Percentiles rank a stretch among this genome's conserved stretches.
These are phyloP conservation scores for Ballota nigra DNA, from an alignment of 257 asterid genomes.

Conservation along the genomic window DNA sequence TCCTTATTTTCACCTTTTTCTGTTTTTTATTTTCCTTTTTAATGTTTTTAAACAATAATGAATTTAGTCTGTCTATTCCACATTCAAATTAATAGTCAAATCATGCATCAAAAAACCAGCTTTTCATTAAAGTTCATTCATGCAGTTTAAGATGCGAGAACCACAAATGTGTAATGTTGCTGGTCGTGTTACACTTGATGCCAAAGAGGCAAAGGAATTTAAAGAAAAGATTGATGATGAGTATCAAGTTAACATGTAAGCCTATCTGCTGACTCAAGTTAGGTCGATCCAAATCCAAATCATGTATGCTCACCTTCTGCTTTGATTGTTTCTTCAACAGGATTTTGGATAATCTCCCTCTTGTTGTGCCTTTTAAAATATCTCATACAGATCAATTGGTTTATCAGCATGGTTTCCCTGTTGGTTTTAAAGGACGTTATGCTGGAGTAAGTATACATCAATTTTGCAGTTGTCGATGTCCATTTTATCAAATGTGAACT, in stretches of 20 bases:
- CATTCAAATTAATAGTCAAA: background rate
- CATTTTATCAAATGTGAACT: slow-evolving; percentile 6
- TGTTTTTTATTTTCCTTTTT: background rate
- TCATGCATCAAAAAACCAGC: slow-evolving; percentile 7
- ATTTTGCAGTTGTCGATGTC: slow-evolving; percentile 7
- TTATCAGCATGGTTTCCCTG: slow-evolving; percentile 77
- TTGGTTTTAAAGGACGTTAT: slow-evolving; percentile 80
- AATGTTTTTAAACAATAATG: background rate
- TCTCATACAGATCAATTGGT: slow-evolving; percentile 53
- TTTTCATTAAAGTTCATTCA: slow-evolving; percentile 16
- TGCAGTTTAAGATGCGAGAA: slow-evolving; percentile 65
- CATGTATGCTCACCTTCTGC: slow-evolving; percentile 14
- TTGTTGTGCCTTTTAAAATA: slow-evolving; percentile 75
- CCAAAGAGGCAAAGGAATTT: slow-evolving; percentile 54
- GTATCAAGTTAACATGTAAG: slow-evolving; percentile 63
- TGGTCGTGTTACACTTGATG: slow-evolving; percentile 38
- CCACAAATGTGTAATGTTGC: slow-evolving; percentile 54
- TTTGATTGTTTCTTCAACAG: slow-evolving; percentile 37
- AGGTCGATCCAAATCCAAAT: slow-evolving; percentile 8
- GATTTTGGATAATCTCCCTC: slow-evolving; percentile 92
- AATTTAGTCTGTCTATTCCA: background rate
- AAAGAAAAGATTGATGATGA: slow-evolving; percentile 65
- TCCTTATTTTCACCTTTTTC: background rate
- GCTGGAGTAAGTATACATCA: slow-evolving; percentile 67
- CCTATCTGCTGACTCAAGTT: background rate